These are phyloP conservation scores for Aspergillus hortae DNA, from an alignment of 2,329 filamentous ascomycete species.

Conservation along the genomic window DNA sequence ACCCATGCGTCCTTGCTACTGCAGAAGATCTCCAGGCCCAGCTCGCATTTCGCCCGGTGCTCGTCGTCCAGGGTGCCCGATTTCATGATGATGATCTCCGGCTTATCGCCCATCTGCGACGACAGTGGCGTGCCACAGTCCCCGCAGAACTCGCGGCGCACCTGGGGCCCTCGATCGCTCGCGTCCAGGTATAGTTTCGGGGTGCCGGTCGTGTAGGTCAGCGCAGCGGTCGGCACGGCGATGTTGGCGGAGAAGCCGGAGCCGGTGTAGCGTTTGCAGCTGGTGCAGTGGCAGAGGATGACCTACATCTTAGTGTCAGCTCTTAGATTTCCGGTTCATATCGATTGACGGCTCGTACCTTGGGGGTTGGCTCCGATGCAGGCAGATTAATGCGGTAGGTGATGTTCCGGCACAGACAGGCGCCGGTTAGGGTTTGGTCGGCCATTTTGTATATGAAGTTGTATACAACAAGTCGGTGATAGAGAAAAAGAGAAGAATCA, in stretches of 20 bases:
- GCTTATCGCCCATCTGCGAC: constrained; percentile 7
- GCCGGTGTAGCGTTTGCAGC: constrained; percentile 25
- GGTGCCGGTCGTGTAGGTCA: constrained; percentile 16
- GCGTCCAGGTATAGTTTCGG: constrained; percentile 18
- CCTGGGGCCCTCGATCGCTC: constrained; percentile 7
- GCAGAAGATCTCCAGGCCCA: constrained; percentile 19
- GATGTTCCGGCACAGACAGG: constrained; percentile 13
- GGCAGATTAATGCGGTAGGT: constrained; percentile 15
- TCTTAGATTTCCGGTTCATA: too few relatives aligned
- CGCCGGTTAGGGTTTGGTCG: constrained; percentile 7
- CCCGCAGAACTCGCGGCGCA: constrained; percentile 19
- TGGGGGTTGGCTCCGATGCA: constrained; percentile 11
- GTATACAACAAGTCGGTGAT: too few relatives aligned
- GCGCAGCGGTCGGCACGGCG: constrained; percentile 10
- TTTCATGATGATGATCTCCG: constrained; percentile 15
- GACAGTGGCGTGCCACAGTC: constrained; percentile 21
- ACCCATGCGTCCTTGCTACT: constrained; percentile 20
- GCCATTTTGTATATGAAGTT: constrained; percentile 9
- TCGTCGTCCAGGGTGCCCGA: constrained; percentile 21
- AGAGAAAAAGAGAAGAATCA: too few relatives aligned
- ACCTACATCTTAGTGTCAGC: constrained; percentile 8
- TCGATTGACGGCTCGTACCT: constrained; percentile 7
- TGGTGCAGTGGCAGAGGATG: constrained; percentile 22
- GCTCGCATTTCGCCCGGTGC: constrained; percentile 8
- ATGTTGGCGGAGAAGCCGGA: constrained; percentile 23